These are phyloP conservation scores for Trifolium repens DNA, from an alignment of 306 rosid genomes.

Conservation along the genomic window DNA sequence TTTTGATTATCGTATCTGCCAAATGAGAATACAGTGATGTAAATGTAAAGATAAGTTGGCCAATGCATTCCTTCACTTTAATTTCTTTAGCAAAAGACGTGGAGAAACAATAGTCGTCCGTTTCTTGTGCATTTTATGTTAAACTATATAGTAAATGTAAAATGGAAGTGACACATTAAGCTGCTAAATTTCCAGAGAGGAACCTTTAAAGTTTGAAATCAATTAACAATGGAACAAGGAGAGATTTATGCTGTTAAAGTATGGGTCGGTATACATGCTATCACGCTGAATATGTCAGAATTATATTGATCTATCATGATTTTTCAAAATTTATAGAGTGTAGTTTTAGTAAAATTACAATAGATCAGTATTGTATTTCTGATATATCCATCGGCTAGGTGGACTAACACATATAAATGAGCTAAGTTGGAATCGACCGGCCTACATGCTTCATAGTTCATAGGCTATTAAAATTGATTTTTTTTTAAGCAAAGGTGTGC, in stretches of 20 bases:
- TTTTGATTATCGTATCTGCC: slow-evolving; percentile 16
- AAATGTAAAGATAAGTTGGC: slow-evolving; percentile 32
- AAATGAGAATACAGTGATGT: slow-evolving; percentile 1
- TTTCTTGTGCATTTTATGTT: not conserved
- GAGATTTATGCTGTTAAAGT: not conserved
- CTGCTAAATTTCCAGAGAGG: not conserved
- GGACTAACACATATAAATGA: too few relatives aligned
- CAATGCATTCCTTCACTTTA: slow-evolving; percentile 24
- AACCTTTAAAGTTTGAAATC: not conserved
- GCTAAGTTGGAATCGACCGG: too few relatives aligned
- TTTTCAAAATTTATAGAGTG: too few relatives aligned
- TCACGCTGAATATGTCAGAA: too few relatives aligned
- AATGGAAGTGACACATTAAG: not conserved
- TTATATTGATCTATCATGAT: too few relatives aligned
- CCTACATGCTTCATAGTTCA: not conserved
- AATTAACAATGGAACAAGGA: not conserved
- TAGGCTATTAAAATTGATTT: too few relatives aligned
- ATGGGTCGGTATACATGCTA: too few relatives aligned
- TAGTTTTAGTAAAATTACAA: too few relatives aligned
- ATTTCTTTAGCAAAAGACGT: slow-evolving; percentile 18
- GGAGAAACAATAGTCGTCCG: slow-evolving; percentile 26
- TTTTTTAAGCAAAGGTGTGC: too few relatives aligned
- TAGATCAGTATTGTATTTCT: too few relatives aligned
- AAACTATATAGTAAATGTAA: not conserved
- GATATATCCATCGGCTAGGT: too few relatives aligned